These are phyloP conservation scores for Cercophora samala DNA, from an alignment of 495 filamentous ascomycete genomes.

Conservation along the genomic window DNA sequence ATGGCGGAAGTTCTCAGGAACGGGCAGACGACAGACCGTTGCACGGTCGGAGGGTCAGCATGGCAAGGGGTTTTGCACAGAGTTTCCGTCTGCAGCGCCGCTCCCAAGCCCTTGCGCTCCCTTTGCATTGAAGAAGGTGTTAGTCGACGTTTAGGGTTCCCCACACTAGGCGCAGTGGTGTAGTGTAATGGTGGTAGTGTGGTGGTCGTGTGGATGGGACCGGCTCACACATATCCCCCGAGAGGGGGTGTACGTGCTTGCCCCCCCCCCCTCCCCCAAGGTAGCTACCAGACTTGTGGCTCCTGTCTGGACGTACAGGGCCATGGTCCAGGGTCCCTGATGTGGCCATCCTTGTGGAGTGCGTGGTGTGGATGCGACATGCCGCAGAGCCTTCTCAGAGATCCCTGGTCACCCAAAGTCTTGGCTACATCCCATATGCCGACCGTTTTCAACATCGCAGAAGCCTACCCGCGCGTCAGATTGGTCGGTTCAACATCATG, in stretches of 20 bases:
- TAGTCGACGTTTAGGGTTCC: slow-evolving; percentile 33
- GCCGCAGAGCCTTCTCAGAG: slow-evolving; percentile 14
- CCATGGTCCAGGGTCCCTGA: slow-evolving; percentile 20
- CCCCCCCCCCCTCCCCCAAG: too few species aligned
- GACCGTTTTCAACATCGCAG: slow-evolving; percentile 25
- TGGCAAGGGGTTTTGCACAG: slow-evolving; percentile 17
- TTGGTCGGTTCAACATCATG: slow-evolving; percentile 39
- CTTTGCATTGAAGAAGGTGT: slow-evolving; percentile 35
- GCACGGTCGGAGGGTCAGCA: slow-evolving; percentile 10
- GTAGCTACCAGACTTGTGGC: background rate
- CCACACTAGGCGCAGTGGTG: slow-evolving; percentile 18
- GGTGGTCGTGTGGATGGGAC: slow-evolving; percentile 11
- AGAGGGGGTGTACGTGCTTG: background rate
- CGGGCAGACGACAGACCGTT: slow-evolving; percentile 25
- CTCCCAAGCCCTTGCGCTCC: slow-evolving; percentile 25
- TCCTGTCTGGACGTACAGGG: slow-evolving; percentile 1
- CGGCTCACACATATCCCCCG: slow-evolving; percentile 25
- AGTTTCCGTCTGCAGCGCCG: slow-evolving; percentile 25
- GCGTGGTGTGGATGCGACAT: slow-evolving; percentile 10
- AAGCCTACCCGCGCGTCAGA: slow-evolving; percentile 33
- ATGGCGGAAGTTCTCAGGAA: slow-evolving; percentile 21
- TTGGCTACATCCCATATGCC: slow-evolving; percentile 28
- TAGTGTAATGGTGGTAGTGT: slow-evolving; percentile 6
- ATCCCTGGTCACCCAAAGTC: slow-evolving; percentile 18
- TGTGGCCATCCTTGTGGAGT: slow-evolving; percentile 9